phyloP scores from a whole-genome alignment of 805 yeast genomes.

The Starmera dryadoides region DNA sequence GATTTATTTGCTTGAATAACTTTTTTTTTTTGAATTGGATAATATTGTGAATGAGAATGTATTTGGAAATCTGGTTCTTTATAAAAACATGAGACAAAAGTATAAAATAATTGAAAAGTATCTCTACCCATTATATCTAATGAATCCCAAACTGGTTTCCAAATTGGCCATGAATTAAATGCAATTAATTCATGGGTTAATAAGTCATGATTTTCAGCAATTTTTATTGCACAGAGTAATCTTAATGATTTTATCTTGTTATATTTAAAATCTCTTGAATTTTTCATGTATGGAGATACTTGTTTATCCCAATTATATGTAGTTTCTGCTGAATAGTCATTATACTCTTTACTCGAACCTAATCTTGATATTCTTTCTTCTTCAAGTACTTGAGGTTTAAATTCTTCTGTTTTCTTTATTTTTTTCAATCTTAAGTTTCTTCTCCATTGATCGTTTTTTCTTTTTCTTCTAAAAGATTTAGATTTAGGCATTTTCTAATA shows the following conservation, averaged over 20 bases:
- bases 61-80: conserved; percentile 3
- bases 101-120: conserved; percentile 19
- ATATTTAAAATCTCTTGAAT: conserved; percentile 1
- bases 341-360: conserved; percentile 11
- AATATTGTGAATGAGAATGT: conserved; percentile 7
- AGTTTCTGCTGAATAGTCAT: conserved; percentile 10
- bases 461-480: no score
- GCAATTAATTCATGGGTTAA: conserved; percentile 17
- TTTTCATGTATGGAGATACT: conserved; percentile 4
- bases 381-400: background rate
- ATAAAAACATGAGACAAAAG: conserved; percentile 21
- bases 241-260: conserved; percentile 14
- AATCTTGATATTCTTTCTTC: conserved; percentile 11
- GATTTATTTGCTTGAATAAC: background rate
- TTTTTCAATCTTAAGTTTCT: no score
- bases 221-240: conserved; percentile 14
- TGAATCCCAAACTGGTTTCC: conserved; percentile 27
- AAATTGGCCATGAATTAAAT: conserved; percentile 16
- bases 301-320: conserved; percentile 13
- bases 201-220: conserved; percentile 18
- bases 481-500: no score
- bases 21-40: conserved; percentile 9
- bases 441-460: background rate
- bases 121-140: conserved; percentile 22
- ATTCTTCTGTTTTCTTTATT: background rate